Evolutionary conservation across 2,329 filamentous ascomycete species (phyloP).

Genomic region (Exophiala bonariae): DNA sequence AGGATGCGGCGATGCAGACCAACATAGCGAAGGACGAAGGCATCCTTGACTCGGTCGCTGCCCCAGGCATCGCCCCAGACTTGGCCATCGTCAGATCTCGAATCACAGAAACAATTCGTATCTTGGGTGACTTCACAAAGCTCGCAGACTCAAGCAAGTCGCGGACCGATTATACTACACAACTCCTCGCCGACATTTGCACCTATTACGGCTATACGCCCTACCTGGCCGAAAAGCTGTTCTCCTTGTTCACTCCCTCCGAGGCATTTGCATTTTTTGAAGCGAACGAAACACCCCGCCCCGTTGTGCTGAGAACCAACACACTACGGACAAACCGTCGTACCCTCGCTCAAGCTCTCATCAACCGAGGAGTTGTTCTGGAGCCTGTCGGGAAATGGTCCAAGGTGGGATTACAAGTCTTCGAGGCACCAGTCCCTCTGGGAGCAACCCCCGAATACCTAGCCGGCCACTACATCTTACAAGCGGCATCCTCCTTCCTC

Average conservation of each 20-base stretch:
- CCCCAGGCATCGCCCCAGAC: conserved; percentile 77
- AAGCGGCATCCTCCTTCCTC: conserved; percentile 93
- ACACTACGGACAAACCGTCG: conserved; percentile 75
- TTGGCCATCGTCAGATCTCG: conserved; percentile 83
- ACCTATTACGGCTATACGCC: conserved; percentile 95
- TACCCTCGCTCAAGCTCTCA: conserved; percentile 87
- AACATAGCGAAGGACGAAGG: conserved; percentile 81
- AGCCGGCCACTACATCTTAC: conserved; percentile 95
- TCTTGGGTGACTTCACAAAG: conserved; percentile 84
- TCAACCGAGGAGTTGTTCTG: conserved; percentile 93
- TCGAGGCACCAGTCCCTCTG: conserved; percentile 82
- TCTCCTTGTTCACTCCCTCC: conserved; percentile 84
- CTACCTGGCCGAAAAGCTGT: conserved; percentile 94
- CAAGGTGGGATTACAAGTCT: conserved; percentile 95
- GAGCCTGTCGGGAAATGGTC: conserved; percentile 98
- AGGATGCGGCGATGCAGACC: conserved; percentile 83
- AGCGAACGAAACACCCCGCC: conserved; percentile 91
- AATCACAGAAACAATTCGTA: conserved; percentile 89
- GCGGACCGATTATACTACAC: conserved; percentile 81
- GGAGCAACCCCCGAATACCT: conserved; percentile 97
- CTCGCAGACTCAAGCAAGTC: conserved; percentile 78
- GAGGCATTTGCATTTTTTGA: conserved; percentile 99
- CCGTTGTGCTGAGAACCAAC: conserved; percentile 95
- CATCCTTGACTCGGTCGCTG: conserved; percentile 60
- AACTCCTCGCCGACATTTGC: conserved; percentile 88